Conservation (phyloP, 345 rosid species). For the Trapa incisa region DNA sequence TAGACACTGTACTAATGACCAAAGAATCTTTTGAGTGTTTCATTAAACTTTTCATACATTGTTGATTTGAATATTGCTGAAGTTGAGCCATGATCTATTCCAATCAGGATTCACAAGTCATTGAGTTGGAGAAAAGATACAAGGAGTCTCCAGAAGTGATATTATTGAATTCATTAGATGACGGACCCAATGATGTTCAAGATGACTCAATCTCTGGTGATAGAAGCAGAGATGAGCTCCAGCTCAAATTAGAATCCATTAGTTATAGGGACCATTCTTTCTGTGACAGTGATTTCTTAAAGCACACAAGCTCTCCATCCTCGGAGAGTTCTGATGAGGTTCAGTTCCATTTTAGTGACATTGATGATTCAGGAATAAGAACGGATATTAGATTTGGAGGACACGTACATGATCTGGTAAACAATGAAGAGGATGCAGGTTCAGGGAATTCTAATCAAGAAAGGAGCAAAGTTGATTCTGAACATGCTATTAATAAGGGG, state of each 20-base stretch:
- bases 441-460: not conserved
- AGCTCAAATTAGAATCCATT: conserved; percentile 11
- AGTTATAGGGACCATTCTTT: conserved; percentile 15
- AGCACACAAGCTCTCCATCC: conserved; percentile 16
- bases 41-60: not conserved
- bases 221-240: conserved; percentile 1
- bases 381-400: conserved; percentile 13
- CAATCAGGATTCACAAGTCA: conserved; percentile 24
- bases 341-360: conserved; percentile 59
- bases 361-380: conserved; percentile 28
- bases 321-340: conserved; percentile 52
- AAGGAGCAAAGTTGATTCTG: conserved; percentile 12
- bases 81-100: conserved; percentile 18
- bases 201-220: conserved; percentile 13
- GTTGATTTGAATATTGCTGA: conserved; percentile 8
- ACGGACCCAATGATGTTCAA: conserved; percentile 12
- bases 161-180: conserved; percentile 8
- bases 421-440: conserved; percentile 14
- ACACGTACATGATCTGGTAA: not conserved
- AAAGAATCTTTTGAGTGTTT: not conserved
- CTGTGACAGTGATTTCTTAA: conserved; percentile 17
- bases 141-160: conserved; percentile 13
- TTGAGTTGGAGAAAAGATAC: conserved; percentile 10
- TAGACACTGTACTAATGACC: too few relatives aligned
- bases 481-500: conserved; percentile 13